Percentiles rank a stretch among this genome's conserved stretches.
These are phyloP conservation scores for Jamesozyma spencerorum DNA, from an alignment of 805 yeast species.

Conservation along the genomic window DNA sequence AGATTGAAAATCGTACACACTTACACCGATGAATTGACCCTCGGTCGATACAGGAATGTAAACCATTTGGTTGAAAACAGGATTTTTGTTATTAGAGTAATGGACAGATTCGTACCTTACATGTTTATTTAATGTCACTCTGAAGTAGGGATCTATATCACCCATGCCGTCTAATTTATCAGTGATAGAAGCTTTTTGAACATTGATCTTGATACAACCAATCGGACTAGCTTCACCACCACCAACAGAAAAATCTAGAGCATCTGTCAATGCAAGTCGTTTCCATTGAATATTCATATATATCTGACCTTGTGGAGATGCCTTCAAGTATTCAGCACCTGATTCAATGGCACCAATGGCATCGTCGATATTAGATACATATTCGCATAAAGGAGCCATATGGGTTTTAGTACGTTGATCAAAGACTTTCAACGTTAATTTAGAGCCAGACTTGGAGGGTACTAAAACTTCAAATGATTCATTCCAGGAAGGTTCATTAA, in stretches of 20 bases:
- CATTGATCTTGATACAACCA: constrained; percentile 55
- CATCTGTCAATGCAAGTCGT: constrained; percentile 50
- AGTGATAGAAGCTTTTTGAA: constrained; percentile 44
- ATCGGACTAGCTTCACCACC: constrained; percentile 42
- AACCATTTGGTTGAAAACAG: constrained; percentile 48
- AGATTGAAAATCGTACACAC: constrained; percentile 58
- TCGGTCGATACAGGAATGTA: constrained; percentile 55
- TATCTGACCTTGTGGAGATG: constrained; percentile 46
- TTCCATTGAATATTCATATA: constrained; percentile 59
- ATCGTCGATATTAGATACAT: constrained; percentile 43
- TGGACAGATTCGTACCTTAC: constrained; percentile 46
- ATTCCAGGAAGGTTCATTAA: constrained; percentile 69
- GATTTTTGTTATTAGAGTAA: constrained; percentile 45
- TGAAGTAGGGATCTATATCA: constrained; percentile 65
- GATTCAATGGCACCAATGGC: constrained; percentile 35
- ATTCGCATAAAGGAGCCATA: constrained; percentile 44
- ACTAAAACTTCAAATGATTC: constrained; percentile 53
- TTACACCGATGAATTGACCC: constrained; percentile 49
- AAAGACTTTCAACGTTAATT: constrained; percentile 46
- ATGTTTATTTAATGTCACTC: constrained; percentile 49
- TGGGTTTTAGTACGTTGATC: constrained; percentile 43
- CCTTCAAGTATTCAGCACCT: constrained; percentile 39
- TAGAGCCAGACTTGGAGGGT: constrained; percentile 49
- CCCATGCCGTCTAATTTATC: constrained; percentile 56
- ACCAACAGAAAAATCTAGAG: constrained; percentile 36